phyloP scores from a whole-genome alignment of 768 basidiomycete species.

The Galerina marginata region DNA sequence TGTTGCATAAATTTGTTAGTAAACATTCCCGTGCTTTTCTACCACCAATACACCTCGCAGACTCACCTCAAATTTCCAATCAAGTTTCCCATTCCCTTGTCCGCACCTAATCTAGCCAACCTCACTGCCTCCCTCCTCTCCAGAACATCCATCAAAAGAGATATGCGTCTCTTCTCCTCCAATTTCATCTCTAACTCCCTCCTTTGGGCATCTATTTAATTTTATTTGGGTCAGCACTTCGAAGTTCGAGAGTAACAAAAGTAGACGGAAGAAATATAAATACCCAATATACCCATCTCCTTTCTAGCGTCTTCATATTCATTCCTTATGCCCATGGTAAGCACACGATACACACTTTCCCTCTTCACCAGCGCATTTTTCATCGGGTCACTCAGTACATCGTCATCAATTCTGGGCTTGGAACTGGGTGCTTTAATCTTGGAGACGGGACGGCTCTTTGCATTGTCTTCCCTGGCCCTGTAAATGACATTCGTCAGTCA shows the following conservation, averaged over 20 bases:
- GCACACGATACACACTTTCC: slow-evolving; percentile 15
- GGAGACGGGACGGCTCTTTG: background rate
- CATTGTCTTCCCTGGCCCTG: background rate
- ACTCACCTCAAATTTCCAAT: slow-evolving; percentile 21
- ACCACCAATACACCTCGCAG: background rate
- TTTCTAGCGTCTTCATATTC: slow-evolving; percentile 10
- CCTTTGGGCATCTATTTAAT: slow-evolving; percentile 12
- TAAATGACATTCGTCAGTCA: background rate
- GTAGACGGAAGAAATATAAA: background rate
- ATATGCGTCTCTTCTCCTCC: slow-evolving; percentile 19
- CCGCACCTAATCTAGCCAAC: slow-evolving; percentile 22
- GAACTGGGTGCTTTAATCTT: slow-evolving; percentile 5
- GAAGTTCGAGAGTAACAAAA: background rate
- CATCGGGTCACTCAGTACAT: slow-evolving; percentile 15
- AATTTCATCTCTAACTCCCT: slow-evolving; percentile 8
- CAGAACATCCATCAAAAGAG: slow-evolving; percentile 27
- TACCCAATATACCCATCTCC: slow-evolving; percentile 1
- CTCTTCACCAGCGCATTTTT: background rate
- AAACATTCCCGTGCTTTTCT: background rate
- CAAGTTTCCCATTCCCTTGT: slow-evolving; percentile 19
- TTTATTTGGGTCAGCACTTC: background rate
- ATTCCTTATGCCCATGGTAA: slow-evolving; percentile 8
- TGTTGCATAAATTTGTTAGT: background rate
- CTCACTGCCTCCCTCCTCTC: slow-evolving; percentile 31
- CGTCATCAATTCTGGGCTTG: background rate